phyloP scores from a whole-genome alignment of 805 yeast genomes.

The Ogataea dorogensis region DNA sequence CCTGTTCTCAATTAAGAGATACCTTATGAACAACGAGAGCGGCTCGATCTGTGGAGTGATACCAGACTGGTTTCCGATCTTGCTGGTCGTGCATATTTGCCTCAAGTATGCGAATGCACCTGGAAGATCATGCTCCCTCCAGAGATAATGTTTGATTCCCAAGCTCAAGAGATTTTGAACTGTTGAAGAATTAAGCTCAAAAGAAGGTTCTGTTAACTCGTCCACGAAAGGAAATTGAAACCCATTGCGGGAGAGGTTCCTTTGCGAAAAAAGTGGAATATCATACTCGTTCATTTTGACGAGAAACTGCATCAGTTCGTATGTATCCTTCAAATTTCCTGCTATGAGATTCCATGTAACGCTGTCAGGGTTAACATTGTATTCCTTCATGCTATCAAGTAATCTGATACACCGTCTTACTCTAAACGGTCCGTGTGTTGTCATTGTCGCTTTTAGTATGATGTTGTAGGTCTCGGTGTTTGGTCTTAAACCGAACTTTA shows the following conservation, averaged over 20 bases:
- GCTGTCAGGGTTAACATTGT: conserved; percentile 11
- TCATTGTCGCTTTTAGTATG: conserved; percentile 9
- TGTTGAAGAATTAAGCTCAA: conserved; percentile 1
- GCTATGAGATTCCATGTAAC: conserved; percentile 20
- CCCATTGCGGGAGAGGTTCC: conserved; percentile 3
- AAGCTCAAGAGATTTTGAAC: conserved; percentile 7
- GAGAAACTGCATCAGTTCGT: conserved; percentile 6
- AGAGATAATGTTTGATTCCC: conserved; percentile 4
- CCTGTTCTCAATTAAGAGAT: conserved; percentile 10
- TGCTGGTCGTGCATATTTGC: background rate
- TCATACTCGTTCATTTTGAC: conserved; percentile 4
- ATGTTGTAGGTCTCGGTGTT: conserved; percentile 15
- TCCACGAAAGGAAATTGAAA: conserved; percentile 13
- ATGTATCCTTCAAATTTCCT: conserved; percentile 7
- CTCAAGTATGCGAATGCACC: conserved; percentile 11
- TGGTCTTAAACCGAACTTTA: conserved; percentile 4
- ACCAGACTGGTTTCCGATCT: background rate
- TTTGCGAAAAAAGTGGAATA: conserved; percentile 13
- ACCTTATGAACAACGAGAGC: conserved; percentile 11
- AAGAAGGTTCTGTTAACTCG: conserved; percentile 3
- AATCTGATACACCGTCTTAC: conserved; percentile 11
- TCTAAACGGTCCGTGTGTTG: conserved; percentile 7
- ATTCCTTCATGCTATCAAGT: conserved; percentile 7
- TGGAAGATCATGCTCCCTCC: conserved; percentile 1
- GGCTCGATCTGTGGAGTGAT: conserved; percentile 5